Percentiles rank a stretch among this genome's conserved stretches.
Conservation (phyloP, 2,329 filamentous ascomycete genomes). For the Cladorrhinum sp. region DNA sequence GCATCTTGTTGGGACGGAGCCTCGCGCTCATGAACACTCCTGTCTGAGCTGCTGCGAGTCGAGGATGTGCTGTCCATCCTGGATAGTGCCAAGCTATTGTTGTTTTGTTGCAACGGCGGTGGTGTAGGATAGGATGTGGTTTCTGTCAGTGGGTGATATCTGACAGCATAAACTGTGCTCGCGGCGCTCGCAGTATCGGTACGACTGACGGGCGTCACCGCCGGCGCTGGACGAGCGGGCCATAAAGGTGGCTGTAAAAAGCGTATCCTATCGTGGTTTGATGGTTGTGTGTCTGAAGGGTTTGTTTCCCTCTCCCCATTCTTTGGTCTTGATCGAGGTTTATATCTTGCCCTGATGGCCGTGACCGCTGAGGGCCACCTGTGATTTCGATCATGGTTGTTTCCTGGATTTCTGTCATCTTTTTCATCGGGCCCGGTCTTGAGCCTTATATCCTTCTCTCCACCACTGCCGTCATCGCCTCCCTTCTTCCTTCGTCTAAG, state of each 20-base stretch:
- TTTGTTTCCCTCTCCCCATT: conserved; percentile 15
- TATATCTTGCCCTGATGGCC: conserved; percentile 39
- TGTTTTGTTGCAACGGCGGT: conserved; percentile 20
- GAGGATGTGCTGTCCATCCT: conserved; percentile 36
- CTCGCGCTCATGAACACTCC: conserved; percentile 6
- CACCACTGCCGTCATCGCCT: conserved; percentile 28
- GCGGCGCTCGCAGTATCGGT: conserved; percentile 62
- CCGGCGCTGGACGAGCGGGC: conserved; percentile 54
- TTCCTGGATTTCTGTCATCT: conserved; percentile 21
- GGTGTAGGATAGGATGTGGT: conserved; percentile 47
- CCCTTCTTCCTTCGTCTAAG: conserved; percentile 37
- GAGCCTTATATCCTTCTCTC: conserved; percentile 27
- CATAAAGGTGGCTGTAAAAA: conserved; percentile 50
- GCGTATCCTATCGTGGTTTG: conserved; percentile 28
- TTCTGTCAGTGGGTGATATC: conserved; percentile 58
- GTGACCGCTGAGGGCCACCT: conserved; percentile 40
- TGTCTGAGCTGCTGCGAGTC: conserved; percentile 19
- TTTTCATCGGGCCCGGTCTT: conserved; percentile 16
- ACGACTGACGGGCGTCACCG: conserved; percentile 56
- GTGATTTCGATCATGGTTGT: conserved; percentile 27
- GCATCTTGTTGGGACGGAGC: conserved; percentile 8
- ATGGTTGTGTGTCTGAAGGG: conserved; percentile 19
- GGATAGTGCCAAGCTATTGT: conserved; percentile 29
- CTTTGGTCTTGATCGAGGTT: conserved; percentile 29
- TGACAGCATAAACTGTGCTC: conserved; percentile 60